Evolutionary conservation across 345 rosid genomes (phyloP), one percentile per base, ranked within the genome.

Genomic region (Camelina hispida): DNA sequence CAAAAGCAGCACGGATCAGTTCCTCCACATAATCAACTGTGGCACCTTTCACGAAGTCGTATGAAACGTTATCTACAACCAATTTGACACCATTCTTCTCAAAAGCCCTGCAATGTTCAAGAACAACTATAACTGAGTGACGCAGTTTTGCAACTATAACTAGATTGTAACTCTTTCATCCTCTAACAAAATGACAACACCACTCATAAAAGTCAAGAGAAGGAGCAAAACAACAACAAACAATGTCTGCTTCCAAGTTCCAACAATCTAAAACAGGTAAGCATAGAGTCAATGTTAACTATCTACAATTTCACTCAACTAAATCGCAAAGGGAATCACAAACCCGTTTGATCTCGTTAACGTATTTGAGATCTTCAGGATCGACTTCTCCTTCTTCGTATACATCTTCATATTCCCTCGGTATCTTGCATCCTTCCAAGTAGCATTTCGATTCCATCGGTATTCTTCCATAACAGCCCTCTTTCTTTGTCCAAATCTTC

Each of bases 1-100:
- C 80, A 28, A 95, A 95, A 35, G 98, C 98, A 62, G 98, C 80
- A 66, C 97, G 93, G 70, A 95, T 95, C 2, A 95, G 87, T 88
- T 95, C 99, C 76, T 92, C 96, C 3, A 85, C 94, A 71, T 85
- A 95, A 84, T 95, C 98, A 66, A 92, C 69, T 1, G 98, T 95
- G 15, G 98, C 97, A 34, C 99, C 99, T 83, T 88, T 92, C 34
- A 95, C 96, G 54, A 95, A 93, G 79, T 90, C 99, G 68, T 88
- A 93, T 9, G 99, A 92, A 60, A 90, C 85, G 71, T 80, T 78
- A 83, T 95, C 98, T 71, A 93, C 82, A 22, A 89, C 87, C 81
- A 95, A 56, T 77, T 87, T 92, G 59, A 89, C 85, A 50, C 96
- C 99, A 47, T 80, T 87, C 63, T 50, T 87, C 86, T 87, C 90